Evolutionary conservation across 2,329 filamentous ascomycete species (phyloP), one percentile per base, ranked within the genome.

Genomic region (Geosmithia morbida): DNA sequence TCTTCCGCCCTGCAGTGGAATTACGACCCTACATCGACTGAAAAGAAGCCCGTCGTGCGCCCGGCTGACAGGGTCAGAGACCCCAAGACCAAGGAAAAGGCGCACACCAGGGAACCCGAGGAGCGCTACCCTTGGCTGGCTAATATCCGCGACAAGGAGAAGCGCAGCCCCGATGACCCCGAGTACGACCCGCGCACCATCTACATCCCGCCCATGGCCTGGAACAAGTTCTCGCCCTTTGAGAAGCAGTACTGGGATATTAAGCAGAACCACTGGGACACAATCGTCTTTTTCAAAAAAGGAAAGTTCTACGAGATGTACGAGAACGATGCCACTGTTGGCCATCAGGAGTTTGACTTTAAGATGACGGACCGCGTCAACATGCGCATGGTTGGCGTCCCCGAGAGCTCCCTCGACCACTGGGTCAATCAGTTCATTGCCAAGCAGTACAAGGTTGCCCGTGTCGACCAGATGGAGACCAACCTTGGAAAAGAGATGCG

Each of bases 201-300:
- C n/a, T 95, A 83, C 62, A 84, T 98, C 33, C 92, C 92, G 1
- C 85, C 87, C 0, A 60, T 71, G 33, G 87, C 87, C 0, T 94
- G 83, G 81, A 67, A 68, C 29, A 82, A 85, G 22, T 96, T 98
- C 60, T 94, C 89, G 0, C 78, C 90, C 0, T 98, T 98, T 53
- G 92, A 98, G 65, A 94, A 88, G 63, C 92, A 98, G 61, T 98
- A 98, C 62, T 98, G 92, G 92, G 87, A 94, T 58, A 97, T 98
- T 64, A 98, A 98, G 68, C 85, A 89, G 63, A 96, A 96, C 56
- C 86, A 94, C 54, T 97, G 87, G 85, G 88, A 96, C 54, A 96
- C 89, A 0, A 83, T 98, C 43, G 90, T 98, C 16, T 98, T 98
- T 66, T 98, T 98, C 80, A 98, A 97, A 66, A 98, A 98, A 71